Conservation (phyloP, 306 rosid genomes). For the Dryas drummondii region DNA sequence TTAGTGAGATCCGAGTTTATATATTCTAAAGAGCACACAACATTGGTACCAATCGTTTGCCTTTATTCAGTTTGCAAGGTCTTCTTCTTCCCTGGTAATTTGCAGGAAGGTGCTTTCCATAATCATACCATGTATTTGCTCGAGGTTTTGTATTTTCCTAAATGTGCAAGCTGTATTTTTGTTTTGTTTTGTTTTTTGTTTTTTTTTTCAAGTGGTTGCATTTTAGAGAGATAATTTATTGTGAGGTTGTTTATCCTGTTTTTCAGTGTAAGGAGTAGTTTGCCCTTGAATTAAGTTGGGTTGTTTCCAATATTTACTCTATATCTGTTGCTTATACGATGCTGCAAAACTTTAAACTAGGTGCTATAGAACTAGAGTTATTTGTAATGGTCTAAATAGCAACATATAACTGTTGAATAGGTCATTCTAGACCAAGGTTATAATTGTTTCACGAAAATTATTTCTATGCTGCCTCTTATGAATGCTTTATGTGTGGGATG, state of each 20-base stretch:
- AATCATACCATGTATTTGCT: slow-evolving; percentile 23
- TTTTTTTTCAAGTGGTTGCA: slow-evolving; percentile 14
- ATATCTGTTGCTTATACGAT: not conserved
- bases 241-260: slow-evolving; percentile 27
- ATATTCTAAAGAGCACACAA: slow-evolving; percentile 16
- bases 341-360: slow-evolving; percentile 3
- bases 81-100: slow-evolving; percentile 30
- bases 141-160: not conserved
- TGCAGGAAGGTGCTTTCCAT: slow-evolving; percentile 31
- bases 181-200: not conserved
- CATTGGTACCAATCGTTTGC: slow-evolving; percentile 23
- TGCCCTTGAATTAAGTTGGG: slow-evolving; percentile 21
- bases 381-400: not conserved
- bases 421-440: not conserved
- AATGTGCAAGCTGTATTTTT: slow-evolving; percentile 5
- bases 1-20: slow-evolving; percentile 15
- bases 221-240: slow-evolving; percentile 17
- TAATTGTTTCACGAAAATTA: not conserved
- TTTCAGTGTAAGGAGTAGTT: slow-evolving; percentile 16
- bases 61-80: slow-evolving; percentile 19
- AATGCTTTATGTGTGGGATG: not conserved
- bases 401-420: slow-evolving; percentile 3
- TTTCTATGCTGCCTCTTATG: not conserved
- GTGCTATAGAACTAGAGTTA: not conserved
- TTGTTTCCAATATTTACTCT: not conserved